phyloP scores from a whole-genome alignment of 306 rosid genomes.

The Betula pendula region DNA sequence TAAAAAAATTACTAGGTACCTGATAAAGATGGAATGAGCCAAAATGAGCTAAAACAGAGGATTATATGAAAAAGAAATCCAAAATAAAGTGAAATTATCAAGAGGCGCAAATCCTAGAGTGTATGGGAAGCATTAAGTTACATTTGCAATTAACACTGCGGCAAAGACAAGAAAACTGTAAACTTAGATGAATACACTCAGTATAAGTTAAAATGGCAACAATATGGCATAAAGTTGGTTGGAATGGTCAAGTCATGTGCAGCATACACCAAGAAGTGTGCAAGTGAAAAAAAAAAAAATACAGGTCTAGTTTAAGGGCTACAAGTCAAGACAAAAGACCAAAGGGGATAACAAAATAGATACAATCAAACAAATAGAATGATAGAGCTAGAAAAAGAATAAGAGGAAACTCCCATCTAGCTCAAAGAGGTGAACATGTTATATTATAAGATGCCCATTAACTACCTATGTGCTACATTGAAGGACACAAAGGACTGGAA shows the following conservation, averaged over 20 bases:
- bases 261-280: neutral
- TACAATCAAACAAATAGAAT: neutral
- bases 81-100: neutral
- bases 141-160: neutral
- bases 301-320: neutral
- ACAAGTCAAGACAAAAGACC: neutral
- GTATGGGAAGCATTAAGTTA: neutral
- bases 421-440: constrained; percentile 6
- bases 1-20: neutral
- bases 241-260: neutral
- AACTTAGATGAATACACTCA: neutral
- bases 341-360: neutral
- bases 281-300: neutral
- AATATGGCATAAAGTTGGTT: neutral
- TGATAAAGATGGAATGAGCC: neutral
- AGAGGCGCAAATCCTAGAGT: neutral
- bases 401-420: constrained; percentile 10
- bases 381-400: constrained; percentile 14
- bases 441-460: constrained; percentile 15
- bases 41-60: neutral
- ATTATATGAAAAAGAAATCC: neutral
- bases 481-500: constrained; percentile 96
- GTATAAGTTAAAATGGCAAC: neutral
- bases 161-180: neutral
- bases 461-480: constrained; percentile 85